A percentile compares a stretch with the other conserved stretches of the same genome.
These are phyloP conservation scores for Crithidia thermophila DNA, from an alignment of 208 protist genomes.

Conservation along the genomic window DNA sequence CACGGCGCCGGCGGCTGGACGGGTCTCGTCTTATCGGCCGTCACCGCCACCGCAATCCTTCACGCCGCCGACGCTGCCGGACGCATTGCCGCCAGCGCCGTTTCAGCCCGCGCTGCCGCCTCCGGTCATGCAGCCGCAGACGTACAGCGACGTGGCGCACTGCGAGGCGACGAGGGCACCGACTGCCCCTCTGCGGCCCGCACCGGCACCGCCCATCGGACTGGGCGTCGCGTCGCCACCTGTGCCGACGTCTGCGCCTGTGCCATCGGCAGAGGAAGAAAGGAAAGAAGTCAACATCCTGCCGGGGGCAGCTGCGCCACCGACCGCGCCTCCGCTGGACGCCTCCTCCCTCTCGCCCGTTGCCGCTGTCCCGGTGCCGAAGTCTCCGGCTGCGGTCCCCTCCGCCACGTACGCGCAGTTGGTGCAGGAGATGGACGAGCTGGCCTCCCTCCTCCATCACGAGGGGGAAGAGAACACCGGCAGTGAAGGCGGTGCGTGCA, in stretches of 20 bases:
- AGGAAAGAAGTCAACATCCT: too few relatives aligned
- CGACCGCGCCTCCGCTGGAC: neutral
- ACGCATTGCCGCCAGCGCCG: neutral
- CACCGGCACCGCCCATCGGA: slow-evolving; percentile 1
- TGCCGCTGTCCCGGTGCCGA: neutral
- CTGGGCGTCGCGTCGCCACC: neutral
- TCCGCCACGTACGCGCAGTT: slow-evolving; percentile 25
- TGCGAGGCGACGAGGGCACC: neutral
- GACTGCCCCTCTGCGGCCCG: neutral
- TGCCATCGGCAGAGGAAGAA: too few relatives aligned
- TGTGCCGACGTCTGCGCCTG: too few relatives aligned
- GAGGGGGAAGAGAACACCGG: neutral
- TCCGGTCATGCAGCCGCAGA: neutral
- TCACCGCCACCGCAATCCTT: neutral
- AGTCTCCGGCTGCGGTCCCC: neutral
- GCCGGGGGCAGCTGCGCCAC: too few relatives aligned
- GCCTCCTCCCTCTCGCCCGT: slow-evolving; percentile 3
- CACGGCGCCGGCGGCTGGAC: neutral
- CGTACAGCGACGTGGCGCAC: neutral
- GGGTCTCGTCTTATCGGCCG: neutral
- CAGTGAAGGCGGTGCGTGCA: too few relatives aligned
- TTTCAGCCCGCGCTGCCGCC: neutral
- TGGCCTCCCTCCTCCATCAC: slow-evolving; percentile 12
- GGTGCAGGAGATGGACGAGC: slow-evolving; percentile 26
- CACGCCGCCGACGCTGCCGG: neutral